A percentile compares a stretch with the other conserved stretches of the same genome.
These are phyloP conservation scores for Prunus yedoensis DNA, from an alignment of 331 rosid species.

Conservation along the genomic window DNA sequence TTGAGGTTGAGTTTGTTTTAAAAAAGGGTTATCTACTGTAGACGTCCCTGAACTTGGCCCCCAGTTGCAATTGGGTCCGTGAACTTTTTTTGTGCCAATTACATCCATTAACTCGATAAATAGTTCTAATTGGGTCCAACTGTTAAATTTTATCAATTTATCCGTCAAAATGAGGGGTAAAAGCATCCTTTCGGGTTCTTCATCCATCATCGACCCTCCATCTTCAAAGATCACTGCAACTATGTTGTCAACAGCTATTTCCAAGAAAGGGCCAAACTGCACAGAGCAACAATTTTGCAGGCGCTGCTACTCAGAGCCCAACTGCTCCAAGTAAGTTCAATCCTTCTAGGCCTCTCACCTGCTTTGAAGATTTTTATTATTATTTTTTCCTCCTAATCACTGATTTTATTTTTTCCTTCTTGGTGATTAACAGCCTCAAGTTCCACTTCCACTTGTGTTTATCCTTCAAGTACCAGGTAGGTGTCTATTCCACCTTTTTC, in stretches of 20 bases:
- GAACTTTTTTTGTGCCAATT: no score
- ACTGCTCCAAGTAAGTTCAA: conserved; percentile 51
- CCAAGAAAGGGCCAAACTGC: conserved; percentile 56
- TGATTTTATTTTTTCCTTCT: conserved; percentile 9
- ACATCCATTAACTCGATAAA: no score
- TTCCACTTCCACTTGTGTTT: conserved; percentile 53
- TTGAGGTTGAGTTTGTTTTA: no score
- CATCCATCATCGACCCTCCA: conserved; percentile 51
- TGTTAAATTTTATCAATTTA: no score
- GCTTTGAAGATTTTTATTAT: no score
- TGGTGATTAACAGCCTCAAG: conserved; percentile 49
- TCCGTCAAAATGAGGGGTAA: no score
- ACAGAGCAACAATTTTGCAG: conserved; percentile 77
- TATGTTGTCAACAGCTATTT: no score
- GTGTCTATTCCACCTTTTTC: not conserved
- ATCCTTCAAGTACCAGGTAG: conserved; percentile 69
- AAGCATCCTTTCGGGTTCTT: no score
- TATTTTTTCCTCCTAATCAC: not conserved
- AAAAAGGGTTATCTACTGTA: no score
- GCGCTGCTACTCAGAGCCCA: conserved; percentile 42
- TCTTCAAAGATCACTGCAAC: conserved; percentile 78
- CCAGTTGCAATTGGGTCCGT: no score
- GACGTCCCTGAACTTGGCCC: no score
- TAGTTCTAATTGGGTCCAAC: no score
- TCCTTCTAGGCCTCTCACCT: not conserved